Base-by-base conservation (phyloP, 257 asterid species). In the Capsicum rhomboideum region DNA sequence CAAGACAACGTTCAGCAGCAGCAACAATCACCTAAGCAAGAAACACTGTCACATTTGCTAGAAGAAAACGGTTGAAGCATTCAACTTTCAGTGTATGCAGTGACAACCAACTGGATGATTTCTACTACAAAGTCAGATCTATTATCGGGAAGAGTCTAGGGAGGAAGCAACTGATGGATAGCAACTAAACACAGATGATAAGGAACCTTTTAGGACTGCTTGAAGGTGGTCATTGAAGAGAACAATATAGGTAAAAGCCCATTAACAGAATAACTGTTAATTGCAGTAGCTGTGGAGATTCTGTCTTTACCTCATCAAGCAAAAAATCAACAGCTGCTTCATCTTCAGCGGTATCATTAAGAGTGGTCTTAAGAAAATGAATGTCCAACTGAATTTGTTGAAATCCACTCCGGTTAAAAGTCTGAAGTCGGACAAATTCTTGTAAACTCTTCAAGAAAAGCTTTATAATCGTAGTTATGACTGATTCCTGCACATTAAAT, bases 331-430 rank as follows among this genome's bases (percentile, higher is more conserved):
- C 92, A 34, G 93, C 98, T 67, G 97, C 98, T 91, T 94, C 98
- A 85, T 96, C 98, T 75, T 94, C 98, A 13, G 96, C 90, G 46
- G 90, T 88, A 67, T 92, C 95, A 89, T 92, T 94, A 44, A 94
- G 83, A 82, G 93, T 67, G 85, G 86, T 85, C 95, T 91, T 94
- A 85, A 96, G 85, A 85, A 93, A 96, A 91, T 96, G 92, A 86
- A 94, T 92, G 86, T 96, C 99, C 92, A 96, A 82, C 80, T 94
- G 99, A 85, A 96, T 93, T 88, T 96, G 99, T 88, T 96, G 99
- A 89, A 94, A 96, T 79, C 99, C 99, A 84, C 99, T 92, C n/a
- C 99, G 93, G 61, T 93, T 96, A 84, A 88, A 96, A 69, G 98
- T 94, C 82, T 94, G 99, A 78, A 94, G 98, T 34, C 98, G 92